These are phyloP conservation scores for Nicotiana undulata DNA, from an alignment of 257 asterid genomes.

Conservation along the genomic window DNA sequence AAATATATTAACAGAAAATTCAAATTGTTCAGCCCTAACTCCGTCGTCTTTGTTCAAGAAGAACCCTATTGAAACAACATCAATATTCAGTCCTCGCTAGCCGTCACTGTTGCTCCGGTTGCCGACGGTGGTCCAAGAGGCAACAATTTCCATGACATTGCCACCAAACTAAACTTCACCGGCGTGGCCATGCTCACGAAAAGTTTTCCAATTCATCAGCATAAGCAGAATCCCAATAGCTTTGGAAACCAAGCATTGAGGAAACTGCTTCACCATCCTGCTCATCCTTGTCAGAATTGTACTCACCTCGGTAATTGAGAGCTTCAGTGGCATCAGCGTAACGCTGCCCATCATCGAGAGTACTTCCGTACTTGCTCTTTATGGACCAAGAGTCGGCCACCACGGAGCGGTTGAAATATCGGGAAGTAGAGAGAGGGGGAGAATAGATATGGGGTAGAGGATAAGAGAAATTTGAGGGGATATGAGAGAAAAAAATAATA, in stretches of 20 bases:
- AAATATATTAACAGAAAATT: too few relatives aligned
- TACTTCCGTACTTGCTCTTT: slow-evolving; percentile 96
- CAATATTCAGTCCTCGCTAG: too few relatives aligned
- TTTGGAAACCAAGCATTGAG: slow-evolving; percentile 90
- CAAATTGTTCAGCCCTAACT: too few relatives aligned
- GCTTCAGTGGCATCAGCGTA: slow-evolving; percentile 98
- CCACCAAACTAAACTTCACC: slow-evolving; percentile 96
- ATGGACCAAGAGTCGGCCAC: slow-evolving; percentile 99
- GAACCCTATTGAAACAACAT: too few relatives aligned
- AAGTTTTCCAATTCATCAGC: slow-evolving; percentile 81
- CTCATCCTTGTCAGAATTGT: slow-evolving; percentile 95
- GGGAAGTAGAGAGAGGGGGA: too few relatives aligned
- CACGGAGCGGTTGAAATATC: slow-evolving; percentile 84
- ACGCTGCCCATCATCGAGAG: slow-evolving; percentile 97
- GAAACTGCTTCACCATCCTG: slow-evolving; percentile 67
- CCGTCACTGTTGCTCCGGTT: too few relatives aligned
- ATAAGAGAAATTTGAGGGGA: too few relatives aligned
- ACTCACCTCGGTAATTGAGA: slow-evolving; percentile 69
- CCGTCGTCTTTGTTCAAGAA: too few relatives aligned
- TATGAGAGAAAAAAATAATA: too few relatives aligned
- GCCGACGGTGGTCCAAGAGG: too few relatives aligned
- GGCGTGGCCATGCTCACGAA: slow-evolving; percentile 88
- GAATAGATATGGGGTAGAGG: too few relatives aligned
- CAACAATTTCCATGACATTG: too few relatives aligned
- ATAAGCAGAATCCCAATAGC: slow-evolving; percentile 93